Base-by-base conservation (phyloP, 1,284 basidiomycete species). In the Pascua sp. region DNA sequence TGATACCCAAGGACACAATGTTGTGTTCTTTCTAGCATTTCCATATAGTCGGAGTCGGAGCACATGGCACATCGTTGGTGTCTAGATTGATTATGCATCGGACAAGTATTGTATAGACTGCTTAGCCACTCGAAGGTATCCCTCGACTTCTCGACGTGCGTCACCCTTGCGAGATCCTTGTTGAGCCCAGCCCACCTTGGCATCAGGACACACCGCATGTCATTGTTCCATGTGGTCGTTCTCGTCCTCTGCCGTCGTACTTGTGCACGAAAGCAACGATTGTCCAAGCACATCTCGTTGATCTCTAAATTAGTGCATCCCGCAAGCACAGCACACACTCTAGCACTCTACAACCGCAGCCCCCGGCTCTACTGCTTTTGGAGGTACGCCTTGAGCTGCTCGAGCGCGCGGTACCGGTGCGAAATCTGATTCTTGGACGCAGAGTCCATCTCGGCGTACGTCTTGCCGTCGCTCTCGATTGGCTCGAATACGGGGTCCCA, bases 401-500 rank as follows among this genome's bases (percentile, higher is more conserved):
- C 86, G 18, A 98, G 78, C 0, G 95, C 94, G 59, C 86, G 86
- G 70, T 88, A 92, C 56, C 95, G 80, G 80, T 98, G 95, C 2
- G 91, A 95, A 45, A 97, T 84, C 60, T 80, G 82, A 74, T 96
- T 95, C 81, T 98, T 98, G 72, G 87, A 85, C 43, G 84, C 85
- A 2, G 81, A 73, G 49, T 83, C 81, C 92, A 98, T 96, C 79
- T 98, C 93, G n/a, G 93, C 94, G 66, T 95, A 97, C 50, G 75
- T 77, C 65, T 59, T 63, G 15, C 73, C 67, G n/a, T 65, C 74
- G 15, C 73, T 69, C 48, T 85, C 82, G 37, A 77, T 70, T 0
- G 88, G 87, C 75, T 95, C 85, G 71, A 98, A 96, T 7, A 91
- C 80, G 0, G 93, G 83, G 77, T 98, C 93, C 96, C 95, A 98